Evolutionary conservation across 441 rosid genomes (phyloP), one percentile per base, ranked within the genome.

Genomic region (Jatropha multifida): DNA sequence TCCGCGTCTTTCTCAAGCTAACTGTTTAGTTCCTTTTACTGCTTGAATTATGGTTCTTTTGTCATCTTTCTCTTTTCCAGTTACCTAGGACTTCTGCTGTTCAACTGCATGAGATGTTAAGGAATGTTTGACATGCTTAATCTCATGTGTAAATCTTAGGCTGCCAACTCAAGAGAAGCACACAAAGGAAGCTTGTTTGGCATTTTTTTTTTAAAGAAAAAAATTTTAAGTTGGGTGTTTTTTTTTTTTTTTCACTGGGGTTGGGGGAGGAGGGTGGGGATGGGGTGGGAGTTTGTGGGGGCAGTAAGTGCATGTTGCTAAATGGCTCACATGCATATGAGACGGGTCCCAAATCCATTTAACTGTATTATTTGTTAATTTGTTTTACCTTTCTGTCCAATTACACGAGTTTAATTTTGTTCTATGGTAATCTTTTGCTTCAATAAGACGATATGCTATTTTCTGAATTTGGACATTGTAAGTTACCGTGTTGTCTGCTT

Each of bases 401-500:
- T 74, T 38, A n/a, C 17, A 7, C 18, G 61, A 42, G 41, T 60
- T 3, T 11, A 27, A 61, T 9, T 10, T 37, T 12, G 17, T n/a
- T 38, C 18, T 51, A 3, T 37, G 41, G 48, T 52, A 14, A 26
- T 67, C 9, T 11, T 41, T 38, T 55, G 40, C 12, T 8, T 13
- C 65, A 52, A 32, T 32, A 32, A 32, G 32, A 32, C 32, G 32
- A 32, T 32, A 23, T 12, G 27, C 32, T 26, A 58, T 17, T 59
- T 58, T 38, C 59, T 60, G 23, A 60, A 65, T 73, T 73, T 18
- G 37, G 61, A 63, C 38, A 64, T 27, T 54, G 2, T 32, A 32
- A 32, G 32, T 32, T 32, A 2, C 18, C 15, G 72, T 14, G 51
- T 71, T 69, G 65, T 59, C 72, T 65, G 78, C 68, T 61, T 61